Percentiles rank a stretch among this genome's conserved stretches.
Conservation (phyloP, 495 filamentous ascomycete genomes). For the Penicillium ochrochloron region DNA sequence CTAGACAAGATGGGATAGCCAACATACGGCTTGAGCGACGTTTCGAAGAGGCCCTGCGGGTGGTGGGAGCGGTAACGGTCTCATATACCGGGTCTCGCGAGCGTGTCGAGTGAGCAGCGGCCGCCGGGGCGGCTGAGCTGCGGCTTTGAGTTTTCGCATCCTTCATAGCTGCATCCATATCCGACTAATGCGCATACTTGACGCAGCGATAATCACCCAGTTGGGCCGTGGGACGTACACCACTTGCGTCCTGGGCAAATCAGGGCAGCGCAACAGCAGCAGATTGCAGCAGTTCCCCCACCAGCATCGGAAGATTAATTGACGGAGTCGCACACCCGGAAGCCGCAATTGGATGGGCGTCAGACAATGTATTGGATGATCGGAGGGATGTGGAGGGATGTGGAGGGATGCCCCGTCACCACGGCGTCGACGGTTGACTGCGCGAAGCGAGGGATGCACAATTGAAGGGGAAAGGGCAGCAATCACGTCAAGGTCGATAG, state of each 20-base stretch:
- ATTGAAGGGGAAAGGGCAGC: conserved; percentile 19
- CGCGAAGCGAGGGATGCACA: conserved; percentile 35
- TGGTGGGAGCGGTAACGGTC: conserved; percentile 25
- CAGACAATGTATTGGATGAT: conserved; percentile 29
- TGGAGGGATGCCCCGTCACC: conserved; percentile 11
- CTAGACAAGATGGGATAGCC: neutral
- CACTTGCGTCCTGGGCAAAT: conserved; percentile 25
- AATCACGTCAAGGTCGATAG: conserved; percentile 23
- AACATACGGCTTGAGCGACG: conserved; percentile 35
- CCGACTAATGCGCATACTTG: conserved; percentile 36
- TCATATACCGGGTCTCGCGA: conserved; percentile 38
- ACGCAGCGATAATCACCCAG: conserved; percentile 36
- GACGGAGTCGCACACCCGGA: conserved; percentile 11
- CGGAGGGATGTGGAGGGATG: conserved; percentile 5
- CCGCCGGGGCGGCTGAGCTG: conserved; percentile 33
- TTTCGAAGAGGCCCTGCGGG: conserved; percentile 27
- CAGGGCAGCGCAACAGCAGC: conserved; percentile 18
- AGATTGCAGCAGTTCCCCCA: conserved; percentile 20
- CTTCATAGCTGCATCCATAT: conserved; percentile 35
- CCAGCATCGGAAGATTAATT: conserved; percentile 27
- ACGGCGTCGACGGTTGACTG: conserved; percentile 13
- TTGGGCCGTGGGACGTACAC: conserved; percentile 24
- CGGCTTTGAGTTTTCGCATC: conserved; percentile 36
- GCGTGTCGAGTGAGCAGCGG: conserved; percentile 14
- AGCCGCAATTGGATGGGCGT: conserved; percentile 21